Conservation (phyloP, 208 protist genomes). For the Wallacemonas rigidus region DNA sequence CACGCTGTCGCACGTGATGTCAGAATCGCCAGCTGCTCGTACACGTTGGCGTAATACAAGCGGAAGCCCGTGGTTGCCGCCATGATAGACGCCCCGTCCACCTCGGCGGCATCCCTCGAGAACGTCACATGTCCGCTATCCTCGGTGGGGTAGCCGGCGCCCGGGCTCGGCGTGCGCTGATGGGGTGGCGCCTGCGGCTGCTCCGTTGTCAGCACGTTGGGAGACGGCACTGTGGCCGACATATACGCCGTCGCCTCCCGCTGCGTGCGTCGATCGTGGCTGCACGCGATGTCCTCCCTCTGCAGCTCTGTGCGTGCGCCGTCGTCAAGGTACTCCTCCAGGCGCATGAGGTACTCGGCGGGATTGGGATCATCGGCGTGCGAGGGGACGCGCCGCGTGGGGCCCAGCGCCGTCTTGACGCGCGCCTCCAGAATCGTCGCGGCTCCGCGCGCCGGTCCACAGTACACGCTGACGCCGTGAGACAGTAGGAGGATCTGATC, state of each 20-base stretch:
- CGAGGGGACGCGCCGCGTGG: slow-evolving; percentile 38
- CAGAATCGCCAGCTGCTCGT: slow-evolving; percentile 80
- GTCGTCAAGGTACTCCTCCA: slow-evolving; percentile 83
- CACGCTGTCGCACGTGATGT: slow-evolving; percentile 64
- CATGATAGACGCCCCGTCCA: slow-evolving; percentile 42
- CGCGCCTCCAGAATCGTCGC: slow-evolving; percentile 58
- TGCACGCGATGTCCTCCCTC: slow-evolving; percentile 29
- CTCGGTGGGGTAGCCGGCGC: neutral
- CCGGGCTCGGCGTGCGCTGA: too few relatives aligned
- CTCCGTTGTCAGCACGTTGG: neutral
- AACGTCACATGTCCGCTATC: slow-evolving; percentile 12
- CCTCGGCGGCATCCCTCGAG: neutral
- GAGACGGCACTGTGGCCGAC: slow-evolving; percentile 4
- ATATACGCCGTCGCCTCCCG: slow-evolving; percentile 13
- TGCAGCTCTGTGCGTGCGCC: slow-evolving; percentile 62
- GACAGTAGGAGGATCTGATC: slow-evolving; percentile 89
- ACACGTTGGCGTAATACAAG: slow-evolving; percentile 86
- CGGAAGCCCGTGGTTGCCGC: slow-evolving; percentile 43
- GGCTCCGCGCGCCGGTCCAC: slow-evolving; percentile 68
- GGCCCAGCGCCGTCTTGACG: slow-evolving; percentile 49
- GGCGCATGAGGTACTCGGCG: slow-evolving; percentile 87
- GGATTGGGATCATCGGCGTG: slow-evolving; percentile 60
- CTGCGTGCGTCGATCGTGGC: slow-evolving; percentile 10
- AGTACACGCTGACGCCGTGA: slow-evolving; percentile 82
- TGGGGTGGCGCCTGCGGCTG: slow-evolving; percentile 20